A percentile compares a stretch with the other conserved stretches of the same genome.
These are phyloP conservation scores for Leishmania amazonensis DNA, from an alignment of 208 protist genomes.

Conservation along the genomic window DNA sequence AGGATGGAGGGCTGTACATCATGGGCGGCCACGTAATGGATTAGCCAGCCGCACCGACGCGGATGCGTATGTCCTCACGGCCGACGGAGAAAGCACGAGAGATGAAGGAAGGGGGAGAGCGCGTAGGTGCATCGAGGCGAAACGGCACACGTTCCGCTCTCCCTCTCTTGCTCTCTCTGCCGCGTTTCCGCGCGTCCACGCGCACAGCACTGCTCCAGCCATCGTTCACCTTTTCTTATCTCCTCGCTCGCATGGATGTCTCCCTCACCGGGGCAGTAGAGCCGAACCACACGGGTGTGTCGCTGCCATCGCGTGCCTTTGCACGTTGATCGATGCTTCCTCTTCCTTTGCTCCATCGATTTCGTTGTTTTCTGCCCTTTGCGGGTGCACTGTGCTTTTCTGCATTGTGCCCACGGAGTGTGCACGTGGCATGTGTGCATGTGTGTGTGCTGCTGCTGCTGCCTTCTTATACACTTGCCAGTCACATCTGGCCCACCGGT, in stretches of 20 bases:
- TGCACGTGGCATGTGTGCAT: not conserved
- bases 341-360: not conserved
- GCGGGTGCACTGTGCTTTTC: not conserved
- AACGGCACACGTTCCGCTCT: not conserved
- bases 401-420: not conserved
- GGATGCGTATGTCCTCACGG: not conserved
- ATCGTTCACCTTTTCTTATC: not conserved
- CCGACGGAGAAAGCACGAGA: not conserved
- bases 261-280: not conserved
- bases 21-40: conserved; percentile 31
- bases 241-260: not conserved
- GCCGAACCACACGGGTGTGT: not conserved
- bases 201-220: not conserved
- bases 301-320: not conserved
- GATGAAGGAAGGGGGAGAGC: not conserved
- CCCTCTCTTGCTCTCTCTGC: not conserved
- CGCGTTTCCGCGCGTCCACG: not conserved
- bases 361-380: not conserved
- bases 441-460: not conserved
- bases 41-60: conserved; percentile 3
- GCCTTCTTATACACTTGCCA: not conserved
- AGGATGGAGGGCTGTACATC: conserved; percentile 56
- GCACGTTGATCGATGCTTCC: not conserved
- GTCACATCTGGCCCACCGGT: not conserved
- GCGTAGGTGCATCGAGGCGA: too few species aligned